Base-by-base conservation (phyloP, 768 basidiomycete species). In the Steccherinum ochraceum region DNA sequence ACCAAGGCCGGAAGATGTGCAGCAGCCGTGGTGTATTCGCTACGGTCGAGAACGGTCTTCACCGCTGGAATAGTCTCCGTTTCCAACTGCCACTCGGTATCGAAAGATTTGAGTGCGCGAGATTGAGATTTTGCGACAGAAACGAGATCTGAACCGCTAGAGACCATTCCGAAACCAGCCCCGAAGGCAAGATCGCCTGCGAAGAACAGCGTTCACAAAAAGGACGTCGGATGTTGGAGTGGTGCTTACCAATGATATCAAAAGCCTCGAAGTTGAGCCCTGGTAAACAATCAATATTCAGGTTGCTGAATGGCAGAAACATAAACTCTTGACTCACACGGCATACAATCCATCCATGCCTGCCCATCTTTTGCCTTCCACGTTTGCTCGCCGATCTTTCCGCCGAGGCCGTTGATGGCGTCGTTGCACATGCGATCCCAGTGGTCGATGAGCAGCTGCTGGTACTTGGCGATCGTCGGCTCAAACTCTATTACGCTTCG, bases 401-500 rank as follows among this genome's bases (percentile, higher is more conserved):
- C 83, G 11, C 72, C 72, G n/a, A 58, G 57, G 12, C 78, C 78
- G 57, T 80, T 76, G 40, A 69, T 48, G 1, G 81, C 81, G 16
- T 60, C 56, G 7, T 72, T 75, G 56, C 57, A 83, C 24, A 91
- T 67, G 5, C 75, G 69, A 56, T 90, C 88, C 87, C 88, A 92
- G 58, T 89, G 85, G 4, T 62, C 62, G 50, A 90, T 61, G 49
- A 93, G 65, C 40, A 75, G 67, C 1, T 61, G 65, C 16, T 89
- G 76, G 58, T 87, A 81, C 1, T 71, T 59, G 3, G 78, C 71
- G 49, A 89, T 77, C 48, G 85, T 79, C 0, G 85, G 84, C 63
- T 92, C 88, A 51, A 93, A 90, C 53, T 88, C 84, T 49, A 84
- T 58, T 3, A 93, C 84, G 45, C 68, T 86, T 70, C 90, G 89